phyloP scores from a whole-genome alignment of 2,329 filamentous ascomycete species.

The Hypoxylon sp. region DNA sequence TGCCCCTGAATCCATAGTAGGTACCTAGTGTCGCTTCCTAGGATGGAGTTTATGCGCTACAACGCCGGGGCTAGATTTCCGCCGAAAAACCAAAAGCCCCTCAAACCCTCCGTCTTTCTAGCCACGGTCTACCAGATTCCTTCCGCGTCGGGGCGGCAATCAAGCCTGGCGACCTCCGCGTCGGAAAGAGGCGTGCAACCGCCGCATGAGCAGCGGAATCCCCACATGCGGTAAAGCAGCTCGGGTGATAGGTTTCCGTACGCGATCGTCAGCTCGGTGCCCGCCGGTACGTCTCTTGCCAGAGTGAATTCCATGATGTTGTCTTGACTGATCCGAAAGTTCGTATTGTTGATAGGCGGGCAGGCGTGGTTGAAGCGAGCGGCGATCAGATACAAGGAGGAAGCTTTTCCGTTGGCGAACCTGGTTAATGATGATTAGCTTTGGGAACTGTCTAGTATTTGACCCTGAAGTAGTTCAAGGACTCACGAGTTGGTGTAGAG shows the following conservation, averaged over 20 bases:
- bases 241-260: slow-evolving; percentile 53
- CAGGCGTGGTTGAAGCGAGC: slow-evolving; percentile 69
- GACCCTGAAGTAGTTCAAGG: too few relatives aligned
- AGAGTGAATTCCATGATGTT: slow-evolving; percentile 54
- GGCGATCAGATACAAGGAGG: slow-evolving; percentile 59
- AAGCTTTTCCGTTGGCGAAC: slow-evolving; percentile 28
- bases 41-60: too few relatives aligned
- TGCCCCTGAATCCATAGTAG: too few relatives aligned
- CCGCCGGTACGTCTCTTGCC: slow-evolving; percentile 49
- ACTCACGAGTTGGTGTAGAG: slow-evolving; percentile 59
- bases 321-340: slow-evolving; percentile 45
- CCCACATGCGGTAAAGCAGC: slow-evolving; percentile 55
- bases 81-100: slow-evolving; percentile 38
- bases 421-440: slow-evolving; percentile 2
- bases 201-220: slow-evolving; percentile 62
- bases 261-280: slow-evolving; percentile 61
- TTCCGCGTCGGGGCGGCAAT: too few relatives aligned
- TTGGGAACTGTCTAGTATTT: too few relatives aligned
- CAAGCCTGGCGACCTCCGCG: slow-evolving; percentile 9
- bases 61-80: too few relatives aligned
- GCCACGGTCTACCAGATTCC: too few relatives aligned
- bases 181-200: slow-evolving; percentile 48
- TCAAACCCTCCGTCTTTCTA: too few relatives aligned
- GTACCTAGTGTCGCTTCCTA: too few relatives aligned
- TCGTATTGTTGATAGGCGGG: slow-evolving; percentile 51